Base-by-base conservation (phyloP, 805 yeast genomes). In the Lipomyces sp. region DNA sequence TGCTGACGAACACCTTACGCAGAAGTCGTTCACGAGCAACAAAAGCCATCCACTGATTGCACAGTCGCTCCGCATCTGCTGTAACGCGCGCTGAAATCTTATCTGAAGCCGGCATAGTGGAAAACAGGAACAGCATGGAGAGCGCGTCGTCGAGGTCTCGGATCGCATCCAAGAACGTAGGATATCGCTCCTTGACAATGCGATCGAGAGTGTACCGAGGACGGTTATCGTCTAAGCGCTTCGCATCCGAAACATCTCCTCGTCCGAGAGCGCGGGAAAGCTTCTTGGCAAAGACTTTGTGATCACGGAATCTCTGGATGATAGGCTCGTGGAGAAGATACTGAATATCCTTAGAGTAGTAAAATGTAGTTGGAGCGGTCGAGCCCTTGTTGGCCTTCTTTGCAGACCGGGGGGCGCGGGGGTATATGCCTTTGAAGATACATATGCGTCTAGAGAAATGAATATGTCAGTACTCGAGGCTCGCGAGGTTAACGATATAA, bases 381-480 rank as follows among this genome's bases (percentile, higher is more conserved):
- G 96, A 86, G 21, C 98, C 98, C 71, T 88, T 93, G 71, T 89
- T 91, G 53, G 97, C 96, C 76, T 88, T 90, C 81, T 85, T 88
- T 74, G 90, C 93, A 71, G 87, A 88, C 63, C 90, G 77, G 41
- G 98, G 98, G 67, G 89, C 97, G 68, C 98, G 81, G 47, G 98
- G 98, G 67, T 88, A 93, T 58, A 93, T 90, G 45, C 98, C 98
- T 70, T 93, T 93, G 78, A 93, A 88, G 68, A 93, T 93, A 77
- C 98, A 93, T 66, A 93, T 77, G 65, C 98, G 82, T 73, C 96
- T 82, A 19, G 5, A 21, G n/a, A n/a, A n/a, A n/a, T n/a, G n/a
- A n/a, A 7, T 23, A n/a, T 28, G 22, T 39, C 31, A 39, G 21
- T 18, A 18, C 13, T 16, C 22, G 8, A 7, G 6, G n/a, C 21